phyloP scores from a whole-genome alignment of 805 yeast genomes.

The Lachancea kluyveri region DNA sequence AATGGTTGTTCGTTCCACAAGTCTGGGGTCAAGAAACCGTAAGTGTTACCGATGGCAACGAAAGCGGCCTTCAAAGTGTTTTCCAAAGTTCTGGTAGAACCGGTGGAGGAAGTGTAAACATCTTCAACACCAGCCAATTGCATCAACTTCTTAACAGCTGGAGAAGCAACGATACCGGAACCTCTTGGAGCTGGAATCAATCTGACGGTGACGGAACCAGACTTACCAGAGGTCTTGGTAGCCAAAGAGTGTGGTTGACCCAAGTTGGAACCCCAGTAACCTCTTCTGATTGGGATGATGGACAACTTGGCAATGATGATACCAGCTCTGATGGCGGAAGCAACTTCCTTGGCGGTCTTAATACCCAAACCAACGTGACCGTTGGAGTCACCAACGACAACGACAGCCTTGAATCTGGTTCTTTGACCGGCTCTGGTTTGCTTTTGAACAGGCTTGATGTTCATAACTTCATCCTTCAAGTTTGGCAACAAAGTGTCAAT shows the following conservation, averaged over 20 bases:
- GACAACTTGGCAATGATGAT: slow-evolving; percentile 98
- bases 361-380: slow-evolving; percentile 99
- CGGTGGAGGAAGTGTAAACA: slow-evolving; percentile 97
- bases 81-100: slow-evolving; percentile 99
- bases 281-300: slow-evolving; percentile 99
- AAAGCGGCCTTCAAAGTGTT: slow-evolving; percentile 99
- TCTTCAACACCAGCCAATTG: slow-evolving; percentile 99
- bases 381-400: slow-evolving; percentile 98
- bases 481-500: slow-evolving; percentile 93
- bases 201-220: slow-evolving; percentile 99
- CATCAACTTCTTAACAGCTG: slow-evolving; percentile 97
- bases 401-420: slow-evolving; percentile 99
- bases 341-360: slow-evolving; percentile 99
- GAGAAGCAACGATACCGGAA: slow-evolving; percentile 99
- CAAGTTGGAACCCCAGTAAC: slow-evolving; percentile 99
- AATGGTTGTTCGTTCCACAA: slow-evolving; percentile 87
- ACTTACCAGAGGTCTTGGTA: slow-evolving; percentile 98
- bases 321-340: slow-evolving; percentile 99
- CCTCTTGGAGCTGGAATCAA: slow-evolving; percentile 99
- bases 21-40: slow-evolving; percentile 99
- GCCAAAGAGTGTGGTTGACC: slow-evolving; percentile 99
- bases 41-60: slow-evolving; percentile 99
- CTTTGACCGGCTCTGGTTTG: slow-evolving; percentile 99
- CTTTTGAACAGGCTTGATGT: slow-evolving; percentile 99
- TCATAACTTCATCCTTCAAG: slow-evolving; percentile 98